Evolutionary conservation across 1,139 yeast species (phyloP).

Genomic region (Blastobotrys serpentis): DNA sequence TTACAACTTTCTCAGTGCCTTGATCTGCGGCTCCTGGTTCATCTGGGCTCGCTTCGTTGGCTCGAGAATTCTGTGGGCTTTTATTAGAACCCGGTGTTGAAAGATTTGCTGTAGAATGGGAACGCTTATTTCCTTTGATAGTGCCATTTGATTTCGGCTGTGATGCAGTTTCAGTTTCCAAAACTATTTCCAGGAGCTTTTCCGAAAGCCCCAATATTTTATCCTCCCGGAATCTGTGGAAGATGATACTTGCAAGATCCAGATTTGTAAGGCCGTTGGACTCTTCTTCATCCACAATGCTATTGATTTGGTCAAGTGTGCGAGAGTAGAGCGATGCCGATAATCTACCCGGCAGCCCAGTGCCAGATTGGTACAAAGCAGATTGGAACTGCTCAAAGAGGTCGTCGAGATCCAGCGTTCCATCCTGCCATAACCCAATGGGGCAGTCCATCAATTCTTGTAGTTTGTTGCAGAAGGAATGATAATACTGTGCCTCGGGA

Average conservation of each 20-base stretch:
- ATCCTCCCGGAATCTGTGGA: not conserved
- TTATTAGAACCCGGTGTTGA: not conserved
- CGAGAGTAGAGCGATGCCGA: slow-evolving; percentile 2
- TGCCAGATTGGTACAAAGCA: slow-evolving; percentile 2
- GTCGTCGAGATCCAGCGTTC: not conserved
- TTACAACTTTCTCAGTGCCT: too few relatives aligned
- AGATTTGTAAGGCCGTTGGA: not conserved
- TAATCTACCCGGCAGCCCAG: slow-evolving; percentile 1
- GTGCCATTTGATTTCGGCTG: not conserved
- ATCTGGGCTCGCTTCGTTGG: too few relatives aligned
- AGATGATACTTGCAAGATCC: not conserved
- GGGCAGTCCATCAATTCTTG: not conserved
- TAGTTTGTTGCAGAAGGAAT: not conserved
- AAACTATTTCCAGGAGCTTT: not conserved
- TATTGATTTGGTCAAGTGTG: not conserved
- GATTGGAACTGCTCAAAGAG: slow-evolving; percentile 3
- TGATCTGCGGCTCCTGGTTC: too few relatives aligned
- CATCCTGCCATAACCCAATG: not conserved
- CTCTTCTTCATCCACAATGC: slow-evolving; percentile 1
- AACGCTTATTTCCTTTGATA: not conserved
- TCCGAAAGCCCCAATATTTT: not conserved
- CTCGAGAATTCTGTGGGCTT: too few relatives aligned
- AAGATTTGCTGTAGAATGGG: not conserved
- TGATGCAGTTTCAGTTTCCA: not conserved
- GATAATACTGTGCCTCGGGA: not conserved